Percentiles rank a stretch among this genome's conserved stretches.
phyloP scores from a whole-genome alignment of 2,329 filamentous ascomycete species.

The Periglandula ipomoeae region DNA sequence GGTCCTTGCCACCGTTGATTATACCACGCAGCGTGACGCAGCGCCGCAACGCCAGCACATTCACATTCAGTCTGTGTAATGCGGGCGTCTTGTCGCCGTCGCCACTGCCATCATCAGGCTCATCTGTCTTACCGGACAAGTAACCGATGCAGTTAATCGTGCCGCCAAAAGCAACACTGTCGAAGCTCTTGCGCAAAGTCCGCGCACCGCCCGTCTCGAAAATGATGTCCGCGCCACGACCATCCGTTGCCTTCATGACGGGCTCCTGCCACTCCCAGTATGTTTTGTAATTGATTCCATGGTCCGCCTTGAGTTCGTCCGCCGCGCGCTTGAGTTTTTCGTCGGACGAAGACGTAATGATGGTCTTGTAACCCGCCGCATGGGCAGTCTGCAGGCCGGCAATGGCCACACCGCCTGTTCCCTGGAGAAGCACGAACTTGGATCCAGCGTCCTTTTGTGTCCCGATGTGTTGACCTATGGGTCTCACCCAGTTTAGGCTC shows the following conservation, averaged over 20 bases:
- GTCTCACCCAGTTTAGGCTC: conserved; percentile 51
- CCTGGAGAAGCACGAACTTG: conserved; percentile 39
- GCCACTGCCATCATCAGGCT: conserved; percentile 17
- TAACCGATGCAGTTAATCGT: conserved; percentile 43
- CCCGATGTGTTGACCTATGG: conserved; percentile 35
- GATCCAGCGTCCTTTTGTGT: conserved; percentile 3
- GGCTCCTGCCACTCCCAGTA: conserved; percentile 41
- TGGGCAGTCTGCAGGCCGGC: conserved; percentile 45
- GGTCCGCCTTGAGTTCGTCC: conserved; percentile 38
- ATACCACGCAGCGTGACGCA: conserved; percentile 45
- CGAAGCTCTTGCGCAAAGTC: conserved; percentile 43
- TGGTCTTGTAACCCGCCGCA: conserved; percentile 38
- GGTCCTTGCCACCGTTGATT: conserved; percentile 48
- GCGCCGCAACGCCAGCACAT: conserved; percentile 40
- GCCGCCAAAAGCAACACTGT: conserved; percentile 44
- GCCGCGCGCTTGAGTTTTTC: conserved; percentile 38
- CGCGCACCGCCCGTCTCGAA: conserved; percentile 45
- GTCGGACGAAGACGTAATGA: conserved; percentile 47
- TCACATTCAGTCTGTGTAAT: conserved; percentile 47
- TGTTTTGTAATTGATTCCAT: conserved; percentile 44
- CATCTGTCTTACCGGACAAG: conserved; percentile 44
- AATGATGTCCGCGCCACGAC: conserved; percentile 42
- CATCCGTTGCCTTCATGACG: conserved; percentile 35
- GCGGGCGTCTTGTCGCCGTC: conserved; percentile 8
- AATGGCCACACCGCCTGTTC: conserved; percentile 44